Conservation (phyloP, 2,329 filamentous ascomycete genomes). For the Talaromyces piceae region DNA sequence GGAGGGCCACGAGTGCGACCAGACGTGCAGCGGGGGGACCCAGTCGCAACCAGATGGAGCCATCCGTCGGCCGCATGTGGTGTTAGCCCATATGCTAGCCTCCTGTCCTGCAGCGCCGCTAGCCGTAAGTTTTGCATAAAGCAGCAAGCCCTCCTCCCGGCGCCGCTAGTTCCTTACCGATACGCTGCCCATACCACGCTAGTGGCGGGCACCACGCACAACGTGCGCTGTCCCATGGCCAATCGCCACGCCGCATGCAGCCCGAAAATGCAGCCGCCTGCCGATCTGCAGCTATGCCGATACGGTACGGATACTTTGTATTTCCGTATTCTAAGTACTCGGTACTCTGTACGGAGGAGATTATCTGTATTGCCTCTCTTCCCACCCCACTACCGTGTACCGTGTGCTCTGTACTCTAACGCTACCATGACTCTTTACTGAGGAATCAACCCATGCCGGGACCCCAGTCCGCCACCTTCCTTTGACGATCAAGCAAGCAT, state of each 20-base stretch:
- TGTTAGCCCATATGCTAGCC: background rate
- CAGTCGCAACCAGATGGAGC: slow-evolving; percentile 1
- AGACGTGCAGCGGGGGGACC: slow-evolving; percentile 1
- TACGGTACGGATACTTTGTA: background rate
- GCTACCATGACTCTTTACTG: too few species aligned
- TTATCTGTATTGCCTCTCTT: too few species aligned
- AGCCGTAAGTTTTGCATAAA: slow-evolving; percentile 2
- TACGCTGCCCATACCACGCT: background rate
- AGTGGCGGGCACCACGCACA: background rate
- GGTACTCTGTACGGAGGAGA: too few species aligned
- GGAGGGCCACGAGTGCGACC: background rate
- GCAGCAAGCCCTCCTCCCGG: background rate
- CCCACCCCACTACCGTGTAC: too few species aligned
- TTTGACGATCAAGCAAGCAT: too few species aligned
- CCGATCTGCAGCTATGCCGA: background rate
- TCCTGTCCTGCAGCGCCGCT: slow-evolving; percentile 1
- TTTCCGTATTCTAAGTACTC: background rate
- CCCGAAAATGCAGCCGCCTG: background rate
- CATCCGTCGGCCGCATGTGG: background rate
- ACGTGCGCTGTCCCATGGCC: background rate
- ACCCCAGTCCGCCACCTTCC: too few species aligned
- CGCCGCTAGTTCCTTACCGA: background rate
- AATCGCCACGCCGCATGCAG: background rate
- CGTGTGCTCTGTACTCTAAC: too few species aligned
- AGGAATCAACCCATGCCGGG: too few species aligned